These are phyloP conservation scores for Chondrostereum purpureum DNA, from an alignment of 1,284 basidiomycete species.

Conservation along the genomic window DNA sequence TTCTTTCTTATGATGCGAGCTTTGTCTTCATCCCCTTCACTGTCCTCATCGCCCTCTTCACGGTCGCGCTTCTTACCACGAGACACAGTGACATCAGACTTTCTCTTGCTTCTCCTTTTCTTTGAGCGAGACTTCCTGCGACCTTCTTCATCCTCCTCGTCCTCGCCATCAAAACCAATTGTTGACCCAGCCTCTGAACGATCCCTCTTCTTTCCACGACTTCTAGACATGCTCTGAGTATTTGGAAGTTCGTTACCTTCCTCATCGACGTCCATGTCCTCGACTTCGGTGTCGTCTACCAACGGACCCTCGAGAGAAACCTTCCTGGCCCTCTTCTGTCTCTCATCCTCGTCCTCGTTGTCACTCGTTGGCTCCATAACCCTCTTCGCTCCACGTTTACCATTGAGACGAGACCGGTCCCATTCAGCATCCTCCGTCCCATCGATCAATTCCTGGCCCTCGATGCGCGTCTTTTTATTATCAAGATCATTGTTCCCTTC, in stretches of 20 bases:
- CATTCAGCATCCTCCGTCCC: constrained; percentile 40
- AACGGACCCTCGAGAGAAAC: constrained; percentile 34
- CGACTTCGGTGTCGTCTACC: constrained; percentile 20
- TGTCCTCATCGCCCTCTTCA: constrained; percentile 43
- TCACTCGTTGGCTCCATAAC: constrained; percentile 34
- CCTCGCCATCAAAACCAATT: constrained; percentile 60
- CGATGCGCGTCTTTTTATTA: constrained; percentile 46
- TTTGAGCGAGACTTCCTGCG: constrained; percentile 32
- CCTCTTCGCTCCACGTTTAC: constrained; percentile 40
- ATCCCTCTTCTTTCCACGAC: constrained; percentile 71
- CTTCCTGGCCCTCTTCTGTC: constrained; percentile 44
- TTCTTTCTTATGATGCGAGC: constrained; percentile 26
- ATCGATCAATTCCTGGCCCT: constrained; percentile 37
- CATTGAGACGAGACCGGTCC: constrained; percentile 27
- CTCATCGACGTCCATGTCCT: constrained; percentile 39
- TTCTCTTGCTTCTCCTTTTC: constrained; percentile 45
- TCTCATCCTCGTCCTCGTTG: constrained; percentile 21
- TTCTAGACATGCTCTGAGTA: constrained; percentile 19
- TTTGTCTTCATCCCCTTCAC: constrained; percentile 36
- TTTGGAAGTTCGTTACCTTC: constrained; percentile 30
- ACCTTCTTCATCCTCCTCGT: constrained; percentile 32
- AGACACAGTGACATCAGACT: constrained; percentile 30
- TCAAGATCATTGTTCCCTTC: constrained; percentile 35
- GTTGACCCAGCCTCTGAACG: constrained; percentile 66
- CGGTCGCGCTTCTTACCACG: constrained; percentile 64